Evolutionary conservation across 257 asterid genomes (phyloP), one percentile per base, ranked within the genome.

Genomic region (Datura wrightii): DNA sequence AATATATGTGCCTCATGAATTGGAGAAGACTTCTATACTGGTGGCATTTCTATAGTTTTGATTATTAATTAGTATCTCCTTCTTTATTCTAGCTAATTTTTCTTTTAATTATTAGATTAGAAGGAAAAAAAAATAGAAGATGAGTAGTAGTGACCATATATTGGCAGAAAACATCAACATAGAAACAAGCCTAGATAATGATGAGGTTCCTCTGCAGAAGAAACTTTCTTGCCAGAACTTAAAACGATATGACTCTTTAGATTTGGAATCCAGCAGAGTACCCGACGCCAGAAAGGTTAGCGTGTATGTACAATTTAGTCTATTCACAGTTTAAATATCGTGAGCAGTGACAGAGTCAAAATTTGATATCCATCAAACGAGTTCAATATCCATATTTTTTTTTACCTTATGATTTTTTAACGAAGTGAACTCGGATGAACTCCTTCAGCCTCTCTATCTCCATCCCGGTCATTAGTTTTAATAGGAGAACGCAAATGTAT

Each of bases 211-310:
- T 19, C 2, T 9, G 41, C 70, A 31, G 24, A 62, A 62, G 3
- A 31, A 24, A 62, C 65, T 58, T 18, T 62, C 41, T 24, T 62
- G 41, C 7, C 70, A 62, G 1, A 62, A 62, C 41, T 24, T 62
- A 62, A 62, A 62, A 24, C 16, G 70, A 10, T 62, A 24, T 31
- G 70, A 62, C 37, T 24, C 70, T 6, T 24, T 62, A 62, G 41
- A 62, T 62, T 62, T 62, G 16, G 70, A 62, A 62, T 62, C 42
- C 41, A 62, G 70, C 70, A 10, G 70, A 2, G 70, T 62, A 62
- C 70, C 70, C 5, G 16, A 62, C 41, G 41, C 70, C 39, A 62
- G 10, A 62, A 62, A 62, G 70, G 54, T 50, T 50, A 50, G 54
- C 2, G 54, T 50, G 31, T 24, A 24, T 24, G 31, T 24, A 24